Conservation (phyloP, 495 filamentous ascomycete species). For the Coniosporium apollinis region DNA sequence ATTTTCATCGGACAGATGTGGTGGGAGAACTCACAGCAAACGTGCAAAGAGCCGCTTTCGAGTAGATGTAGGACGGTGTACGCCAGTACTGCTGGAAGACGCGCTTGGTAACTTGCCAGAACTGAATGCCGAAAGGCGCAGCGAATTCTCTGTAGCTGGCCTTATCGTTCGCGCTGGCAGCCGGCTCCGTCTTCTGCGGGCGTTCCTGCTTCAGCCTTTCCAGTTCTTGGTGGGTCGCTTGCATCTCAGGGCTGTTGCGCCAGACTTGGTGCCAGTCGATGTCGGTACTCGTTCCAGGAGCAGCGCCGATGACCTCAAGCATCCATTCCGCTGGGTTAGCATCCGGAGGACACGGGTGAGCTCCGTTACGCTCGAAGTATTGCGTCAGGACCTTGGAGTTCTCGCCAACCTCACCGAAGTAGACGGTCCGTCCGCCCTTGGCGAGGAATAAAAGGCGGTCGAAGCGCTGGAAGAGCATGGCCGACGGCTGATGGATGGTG, state of each 20-base stretch:
- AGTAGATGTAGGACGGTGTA: slow-evolving; percentile 72
- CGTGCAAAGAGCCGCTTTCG: slow-evolving; percentile 41
- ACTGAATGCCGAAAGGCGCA: slow-evolving; percentile 33
- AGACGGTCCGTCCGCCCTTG: slow-evolving; percentile 67
- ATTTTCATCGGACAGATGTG: not conserved
- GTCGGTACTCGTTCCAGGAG: slow-evolving; percentile 58
- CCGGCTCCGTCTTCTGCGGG: slow-evolving; percentile 22
- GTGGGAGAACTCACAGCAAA: slow-evolving; percentile 13
- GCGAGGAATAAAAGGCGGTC: slow-evolving; percentile 75
- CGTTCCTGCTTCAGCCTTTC: slow-evolving; percentile 46
- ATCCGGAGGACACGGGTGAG: slow-evolving; percentile 48
- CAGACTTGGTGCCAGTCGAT: slow-evolving; percentile 74
- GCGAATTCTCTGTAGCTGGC: slow-evolving; percentile 24
- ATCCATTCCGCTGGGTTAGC: slow-evolving; percentile 86
- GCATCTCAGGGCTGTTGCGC: slow-evolving; percentile 58
- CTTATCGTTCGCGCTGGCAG: slow-evolving; percentile 16
- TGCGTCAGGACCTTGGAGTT: slow-evolving; percentile 52
- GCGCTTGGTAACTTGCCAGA: slow-evolving; percentile 37
- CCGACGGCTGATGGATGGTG: slow-evolving; percentile 87
- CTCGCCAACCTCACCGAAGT: slow-evolving; percentile 79
- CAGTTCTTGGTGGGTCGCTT: slow-evolving; percentile 50
- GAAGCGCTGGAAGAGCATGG: slow-evolving; percentile 81
- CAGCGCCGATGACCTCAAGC: slow-evolving; percentile 57
- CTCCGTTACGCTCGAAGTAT: slow-evolving; percentile 75
- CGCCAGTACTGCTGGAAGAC: slow-evolving; percentile 87